Percentiles rank a stretch among this genome's conserved stretches.
Conservation (phyloP, 352 stramenopile genomes). For the Phytopythium chamaehyphon region DNA sequence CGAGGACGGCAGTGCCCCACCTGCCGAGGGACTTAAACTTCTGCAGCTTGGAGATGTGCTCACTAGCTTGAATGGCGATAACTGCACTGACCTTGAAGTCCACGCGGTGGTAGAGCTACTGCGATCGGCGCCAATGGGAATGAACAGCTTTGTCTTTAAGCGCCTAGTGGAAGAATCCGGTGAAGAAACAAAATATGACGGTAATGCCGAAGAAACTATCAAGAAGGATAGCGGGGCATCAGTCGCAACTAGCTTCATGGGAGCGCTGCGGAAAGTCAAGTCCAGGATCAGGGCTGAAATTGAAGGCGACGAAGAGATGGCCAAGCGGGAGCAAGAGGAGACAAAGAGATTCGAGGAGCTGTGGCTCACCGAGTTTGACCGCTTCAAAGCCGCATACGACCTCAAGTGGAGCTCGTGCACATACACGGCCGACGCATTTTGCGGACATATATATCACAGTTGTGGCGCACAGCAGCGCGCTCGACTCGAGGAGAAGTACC, state of each 20-base stretch:
- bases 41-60: conserved; percentile 35
- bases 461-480: conserved; percentile 41
- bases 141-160: conserved; percentile 31
- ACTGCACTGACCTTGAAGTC: conserved; percentile 20
- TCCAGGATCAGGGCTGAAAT: conserved; percentile 53
- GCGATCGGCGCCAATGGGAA: conserved; percentile 17
- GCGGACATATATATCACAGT: conserved; percentile 50
- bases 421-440: conserved; percentile 66
- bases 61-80: conserved; percentile 22
- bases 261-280: conserved; percentile 50
- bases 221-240: conserved; percentile 4
- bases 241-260: conserved; percentile 39
- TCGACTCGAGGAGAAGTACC: conserved; percentile 42
- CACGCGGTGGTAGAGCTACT: conserved; percentile 25
- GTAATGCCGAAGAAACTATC: background rate
- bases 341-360: conserved; percentile 44
- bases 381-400: conserved; percentile 36
- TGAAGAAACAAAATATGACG: background rate
- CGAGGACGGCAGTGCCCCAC: background rate
- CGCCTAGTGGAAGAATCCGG: conserved; percentile 1
- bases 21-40: conserved; percentile 3
- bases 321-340: conserved; percentile 33
- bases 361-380: conserved; percentile 59
- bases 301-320: conserved; percentile 35
- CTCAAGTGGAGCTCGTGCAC: conserved; percentile 64